Base-by-base conservation (phyloP, 176 grass and related monocot genomes). In the Typha latifolia region DNA sequence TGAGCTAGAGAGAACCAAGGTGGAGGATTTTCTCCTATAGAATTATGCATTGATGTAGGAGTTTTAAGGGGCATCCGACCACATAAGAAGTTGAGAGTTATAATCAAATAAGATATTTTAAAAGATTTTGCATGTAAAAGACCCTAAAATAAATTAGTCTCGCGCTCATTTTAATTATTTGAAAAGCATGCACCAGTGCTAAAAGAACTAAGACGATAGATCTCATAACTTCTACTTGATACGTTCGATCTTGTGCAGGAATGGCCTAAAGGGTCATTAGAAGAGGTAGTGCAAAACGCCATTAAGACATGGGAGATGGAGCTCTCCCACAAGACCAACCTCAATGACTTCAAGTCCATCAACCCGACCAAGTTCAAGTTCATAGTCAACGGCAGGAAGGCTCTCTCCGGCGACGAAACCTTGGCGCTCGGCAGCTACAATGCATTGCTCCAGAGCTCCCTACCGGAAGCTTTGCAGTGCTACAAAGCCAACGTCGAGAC, bases 271-370 rank as follows among this genome's bases (percentile, higher is more conserved):
- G 71, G 71, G 2, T 74, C 71, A 11, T 49, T 74, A 15, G 71
- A 74, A 47, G 71, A 64, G 61, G 20, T 16, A 62, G 71, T 64
- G 14, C 71, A 74, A 62, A 74, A 74, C 61, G 71, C 71, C 7
- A n/a, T 74, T 2, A 74, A 74, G 24, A 74, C 71, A 16, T 74
- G 71, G 71, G 71, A 74, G 71, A 74, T 74, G 71, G 71, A 74
- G 61, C 49, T 74, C 15, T 64, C 71, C 0, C 71, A 74, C 61
- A 74, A 74, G 61, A 74, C 48, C 18, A 23, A 48, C 2, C 24
- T 74, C 6, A 48, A 20, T 3, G 71, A 74, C 61, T 74, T 74
- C 61, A 74, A 74, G 61, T 64, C 61, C 61, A 64, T 74, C 61
- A 50, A 64, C 71, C 71, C 23, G 0, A 49, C 9, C 22, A 34